Percentiles rank a stretch among this genome's conserved stretches.
Evolutionary conservation across 257 asterid genomes (phyloP).

Genomic region (Plantago elongata): DNA sequence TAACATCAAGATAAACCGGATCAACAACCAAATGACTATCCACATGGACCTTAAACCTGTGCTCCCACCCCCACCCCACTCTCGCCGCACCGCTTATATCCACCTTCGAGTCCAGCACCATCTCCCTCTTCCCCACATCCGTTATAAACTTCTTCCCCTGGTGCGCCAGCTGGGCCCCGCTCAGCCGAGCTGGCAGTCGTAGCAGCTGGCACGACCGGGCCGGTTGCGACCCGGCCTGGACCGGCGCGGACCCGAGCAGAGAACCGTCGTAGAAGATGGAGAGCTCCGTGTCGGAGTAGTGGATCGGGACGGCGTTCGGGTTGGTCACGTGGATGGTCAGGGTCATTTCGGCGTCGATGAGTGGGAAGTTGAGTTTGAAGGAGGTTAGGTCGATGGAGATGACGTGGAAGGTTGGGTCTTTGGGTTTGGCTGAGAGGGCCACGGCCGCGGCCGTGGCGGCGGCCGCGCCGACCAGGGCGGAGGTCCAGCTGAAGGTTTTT

Average conservation of each 20-base stretch:
- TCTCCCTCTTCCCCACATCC: constrained; percentile 77
- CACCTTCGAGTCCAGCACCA: constrained; percentile 79
- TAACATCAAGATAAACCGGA: constrained; percentile 75
- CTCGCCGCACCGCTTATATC: constrained; percentile 73
- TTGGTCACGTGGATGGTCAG: constrained; percentile 92
- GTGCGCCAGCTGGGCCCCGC: constrained; percentile 68
- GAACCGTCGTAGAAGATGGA: constrained; percentile 73
- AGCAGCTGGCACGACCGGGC: constrained; percentile 87
- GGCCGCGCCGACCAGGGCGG: constrained; percentile 80
- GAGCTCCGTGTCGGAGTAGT: constrained; percentile 68
- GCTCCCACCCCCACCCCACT: constrained; percentile 83
- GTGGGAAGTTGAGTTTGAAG: constrained; percentile 78
- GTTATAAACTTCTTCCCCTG: constrained; percentile 57
- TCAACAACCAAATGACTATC: constrained; percentile 94
- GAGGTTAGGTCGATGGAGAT: constrained; percentile 83
- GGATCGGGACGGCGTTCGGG: constrained; percentile 73
- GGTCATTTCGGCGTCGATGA: constrained; percentile 65
- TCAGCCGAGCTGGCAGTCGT: constrained; percentile 77
- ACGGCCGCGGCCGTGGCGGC: constrained; percentile 51
- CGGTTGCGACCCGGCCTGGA: constrained; percentile 77
- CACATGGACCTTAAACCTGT: constrained; percentile 75
- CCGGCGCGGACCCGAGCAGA: constrained; percentile 74
- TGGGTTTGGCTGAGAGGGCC: constrained; percentile 49
- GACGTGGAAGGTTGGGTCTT: constrained; percentile 78
- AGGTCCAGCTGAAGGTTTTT: constrained; percentile 72